Evolutionary conservation across 2,329 filamentous ascomycete genomes (phyloP).

Genomic region (Xylaria sp.): DNA sequence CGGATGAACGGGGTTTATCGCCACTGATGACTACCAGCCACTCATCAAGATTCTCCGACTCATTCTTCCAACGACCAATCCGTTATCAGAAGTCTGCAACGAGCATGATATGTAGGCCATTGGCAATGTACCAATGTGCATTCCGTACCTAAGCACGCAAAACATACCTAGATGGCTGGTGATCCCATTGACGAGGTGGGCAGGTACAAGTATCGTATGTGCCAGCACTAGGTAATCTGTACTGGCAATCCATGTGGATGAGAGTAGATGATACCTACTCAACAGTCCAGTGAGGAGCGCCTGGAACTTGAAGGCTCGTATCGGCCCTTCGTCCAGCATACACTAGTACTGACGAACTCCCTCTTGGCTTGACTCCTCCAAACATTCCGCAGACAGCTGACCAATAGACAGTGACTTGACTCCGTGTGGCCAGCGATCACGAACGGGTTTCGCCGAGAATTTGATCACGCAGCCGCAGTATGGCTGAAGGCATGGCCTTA

Average conservation of each 20-base stretch:
- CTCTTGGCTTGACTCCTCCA: background rate
- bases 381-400: background rate
- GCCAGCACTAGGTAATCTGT: background rate
- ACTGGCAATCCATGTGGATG: background rate
- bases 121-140: background rate
- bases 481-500: conserved; percentile 42
- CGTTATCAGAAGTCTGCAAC: background rate
- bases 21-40: too few species aligned
- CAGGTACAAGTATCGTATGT: background rate
- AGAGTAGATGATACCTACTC: background rate
- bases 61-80: background rate
- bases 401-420: background rate
- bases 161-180: too few species aligned
- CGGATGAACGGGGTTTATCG: too few species aligned
- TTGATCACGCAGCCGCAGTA: conserved; percentile 36
- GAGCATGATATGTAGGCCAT: background rate
- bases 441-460: conserved; percentile 1
- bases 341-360: background rate
- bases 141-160: too few species aligned
- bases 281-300: background rate
- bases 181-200: background rate
- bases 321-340: background rate
- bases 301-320: background rate
- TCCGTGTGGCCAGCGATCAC: background rate
- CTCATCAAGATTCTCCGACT: background rate